Evolutionary conservation across 2,329 filamentous ascomycete genomes (phyloP).

Genomic region (Xylariaceae sp.): DNA sequence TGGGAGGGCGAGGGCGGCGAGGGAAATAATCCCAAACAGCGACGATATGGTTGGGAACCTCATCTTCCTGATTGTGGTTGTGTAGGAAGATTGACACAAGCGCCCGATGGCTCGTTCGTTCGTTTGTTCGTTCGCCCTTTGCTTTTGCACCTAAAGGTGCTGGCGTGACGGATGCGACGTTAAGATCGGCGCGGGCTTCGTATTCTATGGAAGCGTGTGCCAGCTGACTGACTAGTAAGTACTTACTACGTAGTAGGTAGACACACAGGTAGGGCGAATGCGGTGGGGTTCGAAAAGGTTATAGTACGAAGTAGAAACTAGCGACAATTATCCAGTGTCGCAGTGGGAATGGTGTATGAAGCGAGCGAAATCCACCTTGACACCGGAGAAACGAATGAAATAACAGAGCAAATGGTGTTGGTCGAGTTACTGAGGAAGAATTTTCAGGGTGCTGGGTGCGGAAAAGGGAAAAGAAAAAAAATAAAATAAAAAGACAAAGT

Average conservation of each 20-base stretch:
- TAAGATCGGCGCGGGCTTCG: not conserved
- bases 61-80: slow-evolving; percentile 10
- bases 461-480: not conserved
- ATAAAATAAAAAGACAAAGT: slow-evolving; percentile 5
- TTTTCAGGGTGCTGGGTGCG: slow-evolving; percentile 1
- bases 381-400: not conserved
- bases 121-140: too few relatives aligned
- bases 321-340: slow-evolving; percentile 3
- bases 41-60: slow-evolving; percentile 12
- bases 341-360: slow-evolving; percentile 4
- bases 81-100: not conserved
- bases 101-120: not conserved
- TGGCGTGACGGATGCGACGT: not conserved
- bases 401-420: not conserved
- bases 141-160: not conserved
- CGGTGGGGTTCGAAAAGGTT: not conserved
- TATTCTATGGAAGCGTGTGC: too few relatives aligned
- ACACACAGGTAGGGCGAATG: not conserved
- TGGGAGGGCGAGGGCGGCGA: slow-evolving; percentile 30
- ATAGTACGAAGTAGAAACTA: not conserved
- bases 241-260: too few relatives aligned
- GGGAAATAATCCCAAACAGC: slow-evolving; percentile 20
- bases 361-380: slow-evolving; percentile 20
- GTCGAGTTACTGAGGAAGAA: not conserved
- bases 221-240: too few relatives aligned